Conservation (phyloP, 208 protist species). For the Acanthamoeba lenticulata region DNA sequence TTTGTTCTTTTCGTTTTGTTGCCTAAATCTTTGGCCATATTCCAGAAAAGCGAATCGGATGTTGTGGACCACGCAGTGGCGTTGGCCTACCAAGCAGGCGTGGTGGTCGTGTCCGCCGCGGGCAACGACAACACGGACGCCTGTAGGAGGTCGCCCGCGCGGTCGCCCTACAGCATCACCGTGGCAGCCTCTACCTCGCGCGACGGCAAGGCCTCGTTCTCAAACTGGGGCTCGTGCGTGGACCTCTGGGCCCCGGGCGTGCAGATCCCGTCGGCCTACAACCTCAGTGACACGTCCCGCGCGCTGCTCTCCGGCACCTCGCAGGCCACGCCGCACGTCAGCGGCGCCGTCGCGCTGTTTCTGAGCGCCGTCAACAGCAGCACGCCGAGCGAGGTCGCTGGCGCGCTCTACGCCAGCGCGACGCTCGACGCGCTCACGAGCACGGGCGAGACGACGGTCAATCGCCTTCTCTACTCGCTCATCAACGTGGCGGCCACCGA, state of each 20-base stretch:
- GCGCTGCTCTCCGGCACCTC: neutral
- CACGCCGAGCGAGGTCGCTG: neutral
- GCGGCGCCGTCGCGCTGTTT: neutral
- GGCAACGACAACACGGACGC: conserved; percentile 59
- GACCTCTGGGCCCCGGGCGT: conserved; percentile 29
- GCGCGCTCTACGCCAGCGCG: conserved; percentile 18
- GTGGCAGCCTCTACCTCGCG: neutral
- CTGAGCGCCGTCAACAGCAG: neutral
- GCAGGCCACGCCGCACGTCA: neutral
- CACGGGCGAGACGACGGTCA: neutral
- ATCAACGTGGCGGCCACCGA: neutral
- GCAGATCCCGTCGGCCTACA: neutral
- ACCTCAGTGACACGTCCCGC: neutral
- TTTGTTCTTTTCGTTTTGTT: too few relatives aligned
- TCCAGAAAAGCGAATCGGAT: too few relatives aligned
- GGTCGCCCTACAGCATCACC: neutral
- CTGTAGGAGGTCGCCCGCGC: neutral
- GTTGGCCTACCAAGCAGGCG: neutral
- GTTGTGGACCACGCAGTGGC: neutral
- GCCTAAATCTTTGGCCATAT: too few relatives aligned
- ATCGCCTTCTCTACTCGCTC: neutral
- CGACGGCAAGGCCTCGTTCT: conserved; percentile 14
- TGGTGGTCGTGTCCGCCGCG: neutral
- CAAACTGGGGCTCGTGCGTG: conserved; percentile 58
- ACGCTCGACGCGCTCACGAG: neutral